Percentiles rank a stretch among this genome's conserved stretches.
These are phyloP conservation scores for Aegilops sharonensis DNA, from an alignment of 176 grass and related monocot species.

Conservation along the genomic window DNA sequence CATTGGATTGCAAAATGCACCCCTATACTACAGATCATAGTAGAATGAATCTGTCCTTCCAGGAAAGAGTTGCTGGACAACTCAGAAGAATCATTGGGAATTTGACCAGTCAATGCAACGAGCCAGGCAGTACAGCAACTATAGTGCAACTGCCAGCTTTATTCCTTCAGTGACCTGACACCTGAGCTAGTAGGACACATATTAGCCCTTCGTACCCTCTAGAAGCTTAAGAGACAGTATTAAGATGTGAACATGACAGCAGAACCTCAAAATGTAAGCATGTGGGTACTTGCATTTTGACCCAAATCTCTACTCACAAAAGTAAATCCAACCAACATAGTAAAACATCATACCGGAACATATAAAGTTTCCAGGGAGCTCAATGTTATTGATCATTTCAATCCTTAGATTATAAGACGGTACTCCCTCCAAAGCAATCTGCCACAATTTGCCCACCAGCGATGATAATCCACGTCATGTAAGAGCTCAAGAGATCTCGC, in stretches of 20 bases:
- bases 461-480: background rate
- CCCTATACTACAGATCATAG: constrained; percentile 3
- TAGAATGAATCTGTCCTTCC: constrained; percentile 9
- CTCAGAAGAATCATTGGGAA: constrained; percentile 27
- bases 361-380: background rate
- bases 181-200: background rate
- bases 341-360: constrained; percentile 7
- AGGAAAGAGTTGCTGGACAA: constrained; percentile 28
- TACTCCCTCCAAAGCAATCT: background rate
- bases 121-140: constrained; percentile 1
- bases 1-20: background rate
- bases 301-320: constrained; percentile 13
- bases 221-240: constrained; percentile 21
- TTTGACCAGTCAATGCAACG: constrained; percentile 61
- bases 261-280: background rate
- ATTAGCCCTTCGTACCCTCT: constrained; percentile 14
- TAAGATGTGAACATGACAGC: constrained; percentile 23
- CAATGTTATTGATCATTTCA: background rate
- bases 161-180: constrained; percentile 14
- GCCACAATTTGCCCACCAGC: background rate
- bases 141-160: constrained; percentile 39
- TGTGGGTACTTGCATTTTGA: constrained; percentile 30
- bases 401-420: background rate
- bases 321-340: background rate
- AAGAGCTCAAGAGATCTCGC: constrained; percentile 19